Conservation (phyloP, 306 rosid species). For the Myrica gale region DNA sequence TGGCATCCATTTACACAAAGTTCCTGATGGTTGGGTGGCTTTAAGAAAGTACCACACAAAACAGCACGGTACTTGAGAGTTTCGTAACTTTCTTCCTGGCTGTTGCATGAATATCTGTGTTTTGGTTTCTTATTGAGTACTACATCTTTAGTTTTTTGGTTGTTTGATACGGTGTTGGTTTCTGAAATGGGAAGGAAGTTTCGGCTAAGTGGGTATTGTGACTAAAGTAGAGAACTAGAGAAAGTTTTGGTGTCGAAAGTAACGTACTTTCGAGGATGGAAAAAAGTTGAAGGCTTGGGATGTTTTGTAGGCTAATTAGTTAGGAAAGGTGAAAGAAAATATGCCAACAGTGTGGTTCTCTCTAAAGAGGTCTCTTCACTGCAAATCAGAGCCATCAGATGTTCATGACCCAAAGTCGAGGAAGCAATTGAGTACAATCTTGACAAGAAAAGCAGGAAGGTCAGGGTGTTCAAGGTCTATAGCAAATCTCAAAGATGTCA, state of each 20-base stretch:
- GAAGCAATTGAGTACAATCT: conserved; percentile 62
- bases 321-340: conserved; percentile 6
- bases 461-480: conserved; percentile 92
- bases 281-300: conserved; percentile 7
- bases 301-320: conserved; percentile 19
- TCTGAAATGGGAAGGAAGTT: conserved; percentile 27
- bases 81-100: background rate
- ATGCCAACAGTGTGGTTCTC: conserved; percentile 94
- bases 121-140: conserved; percentile 4
- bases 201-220: conserved; percentile 14
- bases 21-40: conserved; percentile 17
- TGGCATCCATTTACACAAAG: conserved; percentile 16
- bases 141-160: conserved; percentile 2
- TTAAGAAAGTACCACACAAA: conserved; percentile 13
- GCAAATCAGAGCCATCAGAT: conserved; percentile 85
- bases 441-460: conserved; percentile 65
- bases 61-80: conserved; percentile 21
- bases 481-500: conserved; percentile 87
- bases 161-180: conserved; percentile 14
- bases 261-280: conserved; percentile 28
- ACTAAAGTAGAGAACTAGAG: conserved; percentile 28
- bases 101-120: conserved; percentile 12
- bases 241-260: conserved; percentile 12
- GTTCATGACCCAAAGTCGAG: conserved; percentile 85
- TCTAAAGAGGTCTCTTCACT: conserved; percentile 73